A percentile compares a stretch with the other conserved stretches of the same genome.
Conservation (phyloP, 345 rosid species). For the Erucastrum elatum region DNA sequence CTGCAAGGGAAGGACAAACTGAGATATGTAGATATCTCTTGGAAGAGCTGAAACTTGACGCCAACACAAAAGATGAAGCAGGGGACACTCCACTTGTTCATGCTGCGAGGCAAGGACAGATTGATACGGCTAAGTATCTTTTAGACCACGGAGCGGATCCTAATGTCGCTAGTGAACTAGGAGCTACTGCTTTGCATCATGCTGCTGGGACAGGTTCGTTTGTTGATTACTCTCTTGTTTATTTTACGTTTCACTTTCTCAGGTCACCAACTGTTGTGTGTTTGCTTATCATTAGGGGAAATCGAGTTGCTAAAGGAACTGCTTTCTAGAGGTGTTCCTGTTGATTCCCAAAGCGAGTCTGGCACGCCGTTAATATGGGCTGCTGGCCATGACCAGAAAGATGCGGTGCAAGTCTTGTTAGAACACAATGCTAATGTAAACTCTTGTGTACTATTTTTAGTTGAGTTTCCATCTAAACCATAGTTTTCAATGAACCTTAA, state of each 20-base stretch:
- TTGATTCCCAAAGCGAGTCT: constrained; percentile 82
- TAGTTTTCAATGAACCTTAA: not conserved
- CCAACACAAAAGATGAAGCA: constrained; percentile 76
- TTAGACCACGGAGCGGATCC: constrained; percentile 78
- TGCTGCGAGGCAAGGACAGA: constrained; percentile 92
- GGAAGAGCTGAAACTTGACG: constrained; percentile 76
- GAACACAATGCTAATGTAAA: constrained; percentile 75
- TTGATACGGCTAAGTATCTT: constrained; percentile 70
- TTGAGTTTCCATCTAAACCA: not conserved
- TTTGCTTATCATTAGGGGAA: constrained; percentile 48
- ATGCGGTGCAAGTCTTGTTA: constrained; percentile 71
- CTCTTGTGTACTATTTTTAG: not conserved
- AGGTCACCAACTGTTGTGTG: not conserved
- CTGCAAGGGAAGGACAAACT: constrained; percentile 84
- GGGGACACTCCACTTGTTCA: constrained; percentile 94
- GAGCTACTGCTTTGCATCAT: constrained; percentile 89
- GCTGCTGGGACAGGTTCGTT: constrained; percentile 75
- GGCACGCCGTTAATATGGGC: constrained; percentile 93
- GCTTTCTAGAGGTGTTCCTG: constrained; percentile 66
- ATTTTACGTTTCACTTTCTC: not conserved
- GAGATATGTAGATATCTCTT: constrained; percentile 79
- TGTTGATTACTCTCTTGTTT: not conserved
- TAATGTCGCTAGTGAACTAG: constrained; percentile 70
- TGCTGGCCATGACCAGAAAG: constrained; percentile 81
- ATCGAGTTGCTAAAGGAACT: constrained; percentile 62